phyloP scores from a whole-genome alignment of 164 flowering plant species.

The Malania oleifera region DNA sequence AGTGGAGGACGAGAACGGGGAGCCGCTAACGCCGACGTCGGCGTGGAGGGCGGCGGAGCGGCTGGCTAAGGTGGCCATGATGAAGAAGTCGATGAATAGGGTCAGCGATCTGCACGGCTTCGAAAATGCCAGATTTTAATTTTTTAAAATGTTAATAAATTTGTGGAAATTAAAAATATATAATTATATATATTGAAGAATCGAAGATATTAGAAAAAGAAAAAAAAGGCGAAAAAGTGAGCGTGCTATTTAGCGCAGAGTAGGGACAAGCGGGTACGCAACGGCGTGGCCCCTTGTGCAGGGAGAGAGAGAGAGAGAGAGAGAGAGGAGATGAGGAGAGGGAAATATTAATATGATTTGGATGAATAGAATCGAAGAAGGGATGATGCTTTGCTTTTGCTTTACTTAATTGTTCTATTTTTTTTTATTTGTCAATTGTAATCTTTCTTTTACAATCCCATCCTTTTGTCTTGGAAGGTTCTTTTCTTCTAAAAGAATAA shows the following conservation, averaged over 20 bases:
- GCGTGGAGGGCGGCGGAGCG: conserved; percentile 96
- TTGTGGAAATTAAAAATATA: neutral
- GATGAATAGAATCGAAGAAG: too few species aligned
- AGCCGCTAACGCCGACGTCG: conserved; percentile 89
- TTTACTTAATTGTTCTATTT: too few species aligned
- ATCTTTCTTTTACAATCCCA: too few species aligned
- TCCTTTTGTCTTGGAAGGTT: too few species aligned
- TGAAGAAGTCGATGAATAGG: conserved; percentile 71
- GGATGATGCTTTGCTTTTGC: too few species aligned
- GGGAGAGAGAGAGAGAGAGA: too few species aligned
- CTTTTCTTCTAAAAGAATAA: too few species aligned
- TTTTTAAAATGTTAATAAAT: neutral
- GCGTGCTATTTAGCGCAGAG: conserved; percentile 4
- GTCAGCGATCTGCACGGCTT: conserved; percentile 94
- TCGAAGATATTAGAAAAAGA: neutral
- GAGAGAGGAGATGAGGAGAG: too few species aligned
- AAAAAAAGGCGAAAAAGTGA: neutral
- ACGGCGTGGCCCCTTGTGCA: conserved; percentile 7
- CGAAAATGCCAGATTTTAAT: conserved; percentile 89
- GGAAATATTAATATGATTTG: too few species aligned
- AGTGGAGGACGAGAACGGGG: conserved; percentile 56
- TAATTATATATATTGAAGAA: neutral
- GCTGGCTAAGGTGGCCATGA: conserved; percentile 77
- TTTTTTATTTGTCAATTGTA: too few species aligned
- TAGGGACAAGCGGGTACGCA: conserved; percentile 25